These are phyloP conservation scores for Hyphodiscus hymeniophilus DNA, from an alignment of 495 filamentous ascomycete species.

Conservation along the genomic window DNA sequence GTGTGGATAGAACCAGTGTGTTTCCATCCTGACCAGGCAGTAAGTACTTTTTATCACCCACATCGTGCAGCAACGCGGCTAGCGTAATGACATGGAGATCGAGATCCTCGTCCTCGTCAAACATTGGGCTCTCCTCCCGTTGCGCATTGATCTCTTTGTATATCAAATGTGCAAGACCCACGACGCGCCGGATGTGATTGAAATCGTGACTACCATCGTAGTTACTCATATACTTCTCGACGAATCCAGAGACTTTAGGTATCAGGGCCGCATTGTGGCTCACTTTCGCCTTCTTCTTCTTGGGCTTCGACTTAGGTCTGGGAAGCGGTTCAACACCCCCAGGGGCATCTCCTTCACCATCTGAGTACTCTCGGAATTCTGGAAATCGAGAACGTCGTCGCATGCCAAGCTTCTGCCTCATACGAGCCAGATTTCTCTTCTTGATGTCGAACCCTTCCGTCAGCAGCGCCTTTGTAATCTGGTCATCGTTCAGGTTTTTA, in stretches of 20 bases:
- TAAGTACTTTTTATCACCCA: slow-evolving; percentile 79
- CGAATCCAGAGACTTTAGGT: slow-evolving; percentile 19
- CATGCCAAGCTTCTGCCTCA: slow-evolving; percentile 21
- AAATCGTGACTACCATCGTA: slow-evolving; percentile 86
- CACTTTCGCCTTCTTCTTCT: slow-evolving; percentile 12
- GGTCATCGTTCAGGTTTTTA: slow-evolving; percentile 22
- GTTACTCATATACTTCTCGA: slow-evolving; percentile 59
- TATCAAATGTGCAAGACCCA: slow-evolving; percentile 58
- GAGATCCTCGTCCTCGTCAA: slow-evolving; percentile 27
- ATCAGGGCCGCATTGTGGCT: slow-evolving; percentile 17
- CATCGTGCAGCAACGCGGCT: slow-evolving; percentile 75
- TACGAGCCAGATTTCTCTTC: slow-evolving; percentile 9
- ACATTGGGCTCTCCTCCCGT: slow-evolving; percentile 5
- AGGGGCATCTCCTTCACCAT: slow-evolving; percentile 11
- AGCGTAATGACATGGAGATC: slow-evolving; percentile 57
- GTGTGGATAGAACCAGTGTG: slow-evolving; percentile 46
- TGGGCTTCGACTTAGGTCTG: not conserved
- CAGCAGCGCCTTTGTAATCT: slow-evolving; percentile 12
- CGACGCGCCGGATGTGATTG: slow-evolving; percentile 72
- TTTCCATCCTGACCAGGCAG: slow-evolving; percentile 38
- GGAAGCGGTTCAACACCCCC: slow-evolving; percentile 2
- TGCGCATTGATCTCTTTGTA: slow-evolving; percentile 33
- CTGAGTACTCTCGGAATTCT: slow-evolving; percentile 19
- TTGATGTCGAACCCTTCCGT: slow-evolving; percentile 20
- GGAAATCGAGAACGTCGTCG: slow-evolving; percentile 18